Evolutionary conservation across 2,329 filamentous ascomycete genomes (phyloP).

Genomic region (Aspergillus unguis): DNA sequence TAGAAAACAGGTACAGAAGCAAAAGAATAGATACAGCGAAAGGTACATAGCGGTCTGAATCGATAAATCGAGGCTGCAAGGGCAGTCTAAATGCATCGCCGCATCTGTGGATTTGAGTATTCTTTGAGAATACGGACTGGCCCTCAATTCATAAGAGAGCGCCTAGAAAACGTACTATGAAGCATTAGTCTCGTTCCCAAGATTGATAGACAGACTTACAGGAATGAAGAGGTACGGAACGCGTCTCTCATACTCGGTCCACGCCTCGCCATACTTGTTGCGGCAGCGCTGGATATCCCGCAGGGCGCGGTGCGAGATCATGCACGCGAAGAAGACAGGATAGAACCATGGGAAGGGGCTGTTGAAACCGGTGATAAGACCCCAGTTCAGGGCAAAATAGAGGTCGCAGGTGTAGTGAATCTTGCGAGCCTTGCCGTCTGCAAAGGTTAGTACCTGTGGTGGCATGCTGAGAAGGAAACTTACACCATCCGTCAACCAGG

Average conservation of each 20-base stretch:
- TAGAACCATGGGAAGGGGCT: constrained; percentile 91
- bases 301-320: constrained; percentile 75
- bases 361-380: constrained; percentile 73
- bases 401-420: constrained; percentile 78
- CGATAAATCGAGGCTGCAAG: not conserved
- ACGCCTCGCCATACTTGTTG: constrained; percentile 76
- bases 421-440: constrained; percentile 70
- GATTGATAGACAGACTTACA: constrained; percentile 36
- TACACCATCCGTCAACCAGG: constrained; percentile 80
- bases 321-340: constrained; percentile 71
- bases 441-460: constrained; percentile 18
- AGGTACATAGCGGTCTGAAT: not conserved
- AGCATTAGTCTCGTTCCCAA: not conserved
- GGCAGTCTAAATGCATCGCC: no score
- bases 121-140: not conserved
- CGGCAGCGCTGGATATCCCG: constrained; percentile 74
- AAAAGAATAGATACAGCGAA: constrained; percentile 14
- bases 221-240: constrained; percentile 86
- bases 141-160: no score
- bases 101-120: no score
- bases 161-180: constrained; percentile 35
- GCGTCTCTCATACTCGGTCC: constrained; percentile 73
- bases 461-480: constrained; percentile 27
- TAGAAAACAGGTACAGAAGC: constrained; percentile 6
- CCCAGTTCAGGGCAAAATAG: constrained; percentile 75